Evolutionary conservation across 2,329 filamentous ascomycete genomes (phyloP).

Genomic region (Daldinia sp.): DNA sequence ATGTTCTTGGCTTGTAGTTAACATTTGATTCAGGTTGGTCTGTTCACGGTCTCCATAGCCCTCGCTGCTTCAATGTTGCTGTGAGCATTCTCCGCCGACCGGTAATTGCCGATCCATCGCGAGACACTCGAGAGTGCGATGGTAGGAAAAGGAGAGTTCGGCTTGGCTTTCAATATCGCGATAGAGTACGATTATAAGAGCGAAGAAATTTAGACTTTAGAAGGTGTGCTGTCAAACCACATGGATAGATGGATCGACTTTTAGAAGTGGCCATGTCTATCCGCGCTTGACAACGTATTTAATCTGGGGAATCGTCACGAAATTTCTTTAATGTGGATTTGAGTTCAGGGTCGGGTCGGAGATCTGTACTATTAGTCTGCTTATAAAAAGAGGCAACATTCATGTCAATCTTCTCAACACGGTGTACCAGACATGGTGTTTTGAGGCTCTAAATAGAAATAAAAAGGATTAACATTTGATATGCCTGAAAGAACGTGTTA

Average conservation of each 20-base stretch:
- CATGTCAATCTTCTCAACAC: slow-evolving; percentile 8
- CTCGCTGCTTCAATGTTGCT: slow-evolving; percentile 43
- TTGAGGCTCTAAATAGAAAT: slow-evolving; percentile 23
- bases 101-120: neutral
- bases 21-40: slow-evolving; percentile 38
- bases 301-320: neutral
- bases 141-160: neutral
- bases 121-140: neutral
- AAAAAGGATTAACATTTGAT: slow-evolving; percentile 36
- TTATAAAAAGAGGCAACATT: slow-evolving; percentile 3
- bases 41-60: slow-evolving; percentile 44
- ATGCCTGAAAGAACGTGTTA: slow-evolving; percentile 29
- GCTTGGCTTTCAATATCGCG: neutral
- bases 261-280: neutral
- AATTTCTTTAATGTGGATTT: slow-evolving; percentile 2
- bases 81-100: slow-evolving; percentile 19
- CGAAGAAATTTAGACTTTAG: neutral
- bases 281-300: neutral
- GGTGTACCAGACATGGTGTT: neutral
- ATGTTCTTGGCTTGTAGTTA: slow-evolving; percentile 20
- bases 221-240: neutral
- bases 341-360: neutral
- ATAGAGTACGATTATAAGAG: neutral
- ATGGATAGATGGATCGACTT: neutral
- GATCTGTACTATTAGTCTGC: neutral